Evolutionary conservation across 345 rosid species (phyloP).

Genomic region (Psidium friedrichsthalianum): DNA sequence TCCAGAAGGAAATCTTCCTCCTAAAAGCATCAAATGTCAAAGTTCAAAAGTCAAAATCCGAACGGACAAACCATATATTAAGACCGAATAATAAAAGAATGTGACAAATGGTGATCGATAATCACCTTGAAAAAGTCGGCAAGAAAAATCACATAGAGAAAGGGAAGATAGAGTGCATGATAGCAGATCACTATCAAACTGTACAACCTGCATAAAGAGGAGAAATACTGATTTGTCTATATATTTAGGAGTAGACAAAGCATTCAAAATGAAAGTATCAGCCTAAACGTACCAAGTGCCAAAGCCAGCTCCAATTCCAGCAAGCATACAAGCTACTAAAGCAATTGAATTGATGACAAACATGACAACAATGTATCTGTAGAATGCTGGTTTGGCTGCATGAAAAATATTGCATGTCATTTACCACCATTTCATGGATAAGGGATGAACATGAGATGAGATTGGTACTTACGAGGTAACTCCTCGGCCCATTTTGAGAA

Average conservation of each 20-base stretch:
- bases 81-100: neutral
- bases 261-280: neutral
- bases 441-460: neutral
- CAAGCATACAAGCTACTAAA: conserved; percentile 50
- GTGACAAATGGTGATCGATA: neutral
- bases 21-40: conserved; percentile 23
- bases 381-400: conserved; percentile 88
- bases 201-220: conserved; percentile 50
- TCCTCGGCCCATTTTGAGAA: conserved; percentile 71
- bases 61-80: neutral
- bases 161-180: conserved; percentile 79
- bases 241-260: neutral
- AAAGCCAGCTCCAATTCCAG: conserved; percentile 46
- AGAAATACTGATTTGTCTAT: neutral
- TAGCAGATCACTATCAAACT: conserved; percentile 51
- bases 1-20: conserved; percentile 82
- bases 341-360: conserved; percentile 44
- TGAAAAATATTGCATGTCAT: neutral
- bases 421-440: neutral
- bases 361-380: conserved; percentile 66
- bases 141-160: conserved; percentile 61
- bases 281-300: conserved; percentile 48
- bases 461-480: conserved; percentile 51
- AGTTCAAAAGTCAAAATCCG: neutral
- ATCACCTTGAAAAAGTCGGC: conserved; percentile 92